phyloP scores from a whole-genome alignment of 768 basidiomycete species.

The Suillus lakei region DNA sequence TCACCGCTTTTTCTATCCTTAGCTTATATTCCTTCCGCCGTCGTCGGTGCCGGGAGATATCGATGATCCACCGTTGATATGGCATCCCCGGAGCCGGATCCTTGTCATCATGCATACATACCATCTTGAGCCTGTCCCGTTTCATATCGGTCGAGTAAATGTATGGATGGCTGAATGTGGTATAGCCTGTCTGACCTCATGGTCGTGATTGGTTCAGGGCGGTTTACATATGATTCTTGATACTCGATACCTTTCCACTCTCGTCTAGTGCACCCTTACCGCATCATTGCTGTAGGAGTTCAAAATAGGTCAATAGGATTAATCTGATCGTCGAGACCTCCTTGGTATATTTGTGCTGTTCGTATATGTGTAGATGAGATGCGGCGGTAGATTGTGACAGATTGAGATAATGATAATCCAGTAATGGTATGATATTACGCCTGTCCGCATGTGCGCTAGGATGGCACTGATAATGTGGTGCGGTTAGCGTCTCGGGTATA shows the following conservation, averaged over 20 bases:
- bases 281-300: neutral
- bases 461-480: neutral
- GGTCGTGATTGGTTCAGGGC: neutral
- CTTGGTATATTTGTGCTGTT: neutral
- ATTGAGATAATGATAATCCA: neutral
- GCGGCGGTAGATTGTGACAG: neutral
- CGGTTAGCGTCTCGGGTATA: constrained; percentile 11
- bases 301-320: neutral
- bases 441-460: neutral
- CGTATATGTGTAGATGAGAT: neutral
- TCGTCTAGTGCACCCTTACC: neutral
- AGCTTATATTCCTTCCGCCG: neutral
- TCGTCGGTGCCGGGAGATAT: constrained; percentile 4
- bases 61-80: constrained; percentile 4
- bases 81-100: neutral
- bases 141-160: constrained; percentile 4
- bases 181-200: neutral
- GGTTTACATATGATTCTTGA: neutral
- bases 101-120: neutral
- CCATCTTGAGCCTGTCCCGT: constrained; percentile 3
- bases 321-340: neutral
- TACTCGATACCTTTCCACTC: neutral
- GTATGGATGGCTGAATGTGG: neutral
- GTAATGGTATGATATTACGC: neutral
- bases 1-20: neutral